Evolutionary conservation across 2,329 filamentous ascomycete species (phyloP), one percentile per base, ranked within the genome.

Genomic region (Sordariomycetes sp.): DNA sequence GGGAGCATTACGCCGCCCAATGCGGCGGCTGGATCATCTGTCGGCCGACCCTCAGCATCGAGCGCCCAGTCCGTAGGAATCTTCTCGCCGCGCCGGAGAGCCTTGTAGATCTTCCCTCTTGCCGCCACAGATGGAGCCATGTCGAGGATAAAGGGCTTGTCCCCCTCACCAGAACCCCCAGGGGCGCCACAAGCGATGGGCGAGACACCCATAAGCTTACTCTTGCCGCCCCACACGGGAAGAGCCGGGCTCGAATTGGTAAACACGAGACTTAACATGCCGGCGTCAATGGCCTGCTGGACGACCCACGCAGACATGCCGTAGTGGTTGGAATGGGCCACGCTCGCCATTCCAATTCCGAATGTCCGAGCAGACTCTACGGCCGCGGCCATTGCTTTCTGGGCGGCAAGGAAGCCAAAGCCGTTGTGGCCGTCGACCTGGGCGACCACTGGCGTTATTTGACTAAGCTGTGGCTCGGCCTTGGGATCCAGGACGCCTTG

Each of bases 251-350:
- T 88, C 0, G 83, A 86, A 65, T 88, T 88, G 22, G 85, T 88
- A 62, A 88, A 88, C 1, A 88, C 85, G 18, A 88, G 74, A 58
- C 79, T 82, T 80, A 89, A 85, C 80, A 88, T 84, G 43, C 78
- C 77, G 1, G 80, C 84, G 59, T 93, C 86, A 16, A 92, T 70
- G 0, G 88, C 89, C 70, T 90, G 85, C 68, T 89, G 86, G 12
- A 91, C 88, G 0, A 91, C 67, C 87, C 88, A 93, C 0, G 89
- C 89, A 3, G 80, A 80, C 89, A 94, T 94, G 58, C 89, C 89
- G 65, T 89, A 92, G 69, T 93, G 88, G 65, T 93, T 93, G 48
- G 85, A 88, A 70, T 87, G 86, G 69, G 85, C 88, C 65, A 93
- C 76, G 59, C 80, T 83, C 0, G 87, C 86, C 80, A 94, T 85